Conservation (phyloP, 2,329 filamentous ascomycete genomes). For the Aspergillus amoenus region DNA sequence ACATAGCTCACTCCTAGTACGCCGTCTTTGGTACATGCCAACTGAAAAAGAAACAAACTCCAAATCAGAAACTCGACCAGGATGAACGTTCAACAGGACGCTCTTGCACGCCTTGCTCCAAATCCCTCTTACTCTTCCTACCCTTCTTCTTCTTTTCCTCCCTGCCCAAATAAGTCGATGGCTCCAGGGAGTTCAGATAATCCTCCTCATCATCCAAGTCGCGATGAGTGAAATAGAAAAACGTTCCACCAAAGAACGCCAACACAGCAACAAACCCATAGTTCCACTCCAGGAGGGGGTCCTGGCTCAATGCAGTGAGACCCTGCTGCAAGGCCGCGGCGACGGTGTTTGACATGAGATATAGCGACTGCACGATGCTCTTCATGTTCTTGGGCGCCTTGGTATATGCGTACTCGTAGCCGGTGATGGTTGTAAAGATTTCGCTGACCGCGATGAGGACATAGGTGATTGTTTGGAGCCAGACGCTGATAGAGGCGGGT, state of each 20-base stretch:
- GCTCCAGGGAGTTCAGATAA: slow-evolving; percentile 54
- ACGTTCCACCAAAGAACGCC: slow-evolving; percentile 60
- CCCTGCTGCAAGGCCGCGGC: slow-evolving; percentile 68
- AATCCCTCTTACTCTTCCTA: background rate
- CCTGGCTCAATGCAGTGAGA: slow-evolving; percentile 60
- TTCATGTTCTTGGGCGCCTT: slow-evolving; percentile 79
- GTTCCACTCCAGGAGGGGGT: slow-evolving; percentile 71
- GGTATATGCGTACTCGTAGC: slow-evolving; percentile 72
- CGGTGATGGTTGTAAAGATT: slow-evolving; percentile 58
- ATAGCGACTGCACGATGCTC: slow-evolving; percentile 62
- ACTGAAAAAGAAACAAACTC: background rate
- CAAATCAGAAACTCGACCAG: background rate
- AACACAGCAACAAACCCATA: slow-evolving; percentile 65
- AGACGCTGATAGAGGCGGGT: slow-evolving; percentile 63
- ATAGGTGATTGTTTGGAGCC: slow-evolving; percentile 51
- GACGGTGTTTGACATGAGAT: slow-evolving; percentile 68
- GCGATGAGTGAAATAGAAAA: slow-evolving; percentile 68
- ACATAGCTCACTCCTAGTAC: background rate
- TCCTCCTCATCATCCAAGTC: slow-evolving; percentile 67
- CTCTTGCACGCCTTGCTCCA: background rate
- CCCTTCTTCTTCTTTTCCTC: background rate
- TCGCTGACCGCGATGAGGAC: slow-evolving; percentile 57
- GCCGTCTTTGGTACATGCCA: background rate
- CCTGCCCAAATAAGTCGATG: slow-evolving; percentile 20
- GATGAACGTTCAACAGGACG: too few species aligned